Conservation (phyloP, 192 early-diverging fungal genomes). For the Entomortierella beljakovae region DNA sequence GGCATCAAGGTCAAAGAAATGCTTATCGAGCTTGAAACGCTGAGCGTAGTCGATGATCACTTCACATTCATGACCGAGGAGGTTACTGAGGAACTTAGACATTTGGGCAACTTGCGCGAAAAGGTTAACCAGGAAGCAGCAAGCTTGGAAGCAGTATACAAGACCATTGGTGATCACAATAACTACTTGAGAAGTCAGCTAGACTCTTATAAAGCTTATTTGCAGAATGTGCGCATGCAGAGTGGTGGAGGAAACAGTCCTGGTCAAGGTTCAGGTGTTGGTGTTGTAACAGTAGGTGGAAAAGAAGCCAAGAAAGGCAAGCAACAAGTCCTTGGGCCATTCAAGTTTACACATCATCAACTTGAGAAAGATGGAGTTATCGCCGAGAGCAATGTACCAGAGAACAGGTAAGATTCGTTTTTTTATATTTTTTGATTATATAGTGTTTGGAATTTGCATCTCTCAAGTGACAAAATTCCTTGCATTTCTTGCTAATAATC, state of each 20-base stretch:
- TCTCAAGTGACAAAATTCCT: too few species aligned
- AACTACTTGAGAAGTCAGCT: conserved; percentile 90
- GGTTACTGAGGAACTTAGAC: conserved; percentile 87
- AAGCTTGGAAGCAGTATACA: conserved; percentile 85
- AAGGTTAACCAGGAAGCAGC: conserved; percentile 85
- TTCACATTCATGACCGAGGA: conserved; percentile 90
- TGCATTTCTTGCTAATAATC: too few species aligned
- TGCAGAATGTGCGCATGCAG: conserved; percentile 93
- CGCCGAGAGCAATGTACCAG: conserved; percentile 90
- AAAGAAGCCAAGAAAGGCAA: conserved; percentile 60
- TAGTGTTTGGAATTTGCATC: too few species aligned
- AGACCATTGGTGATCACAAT: conserved; percentile 96
- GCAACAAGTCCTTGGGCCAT: conserved; percentile 72
- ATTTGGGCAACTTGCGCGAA: conserved; percentile 91
- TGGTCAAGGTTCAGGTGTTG: conserved; percentile 58
- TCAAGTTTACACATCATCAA: conserved; percentile 85
- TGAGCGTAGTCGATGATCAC: conserved; percentile 83
- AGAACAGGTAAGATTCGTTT: conserved; percentile 71
- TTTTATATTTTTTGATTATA: conserved; percentile 7
- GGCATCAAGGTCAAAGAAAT: conserved; percentile 97
- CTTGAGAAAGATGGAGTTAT: conserved; percentile 96
- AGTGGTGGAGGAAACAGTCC: conserved; percentile 58
- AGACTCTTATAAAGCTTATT: conserved; percentile 94
- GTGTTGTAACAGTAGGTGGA: conserved; percentile 73
- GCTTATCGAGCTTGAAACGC: conserved; percentile 86